phyloP scores from a whole-genome alignment of 768 basidiomycete genomes.

The Tulasnella sp. region DNA sequence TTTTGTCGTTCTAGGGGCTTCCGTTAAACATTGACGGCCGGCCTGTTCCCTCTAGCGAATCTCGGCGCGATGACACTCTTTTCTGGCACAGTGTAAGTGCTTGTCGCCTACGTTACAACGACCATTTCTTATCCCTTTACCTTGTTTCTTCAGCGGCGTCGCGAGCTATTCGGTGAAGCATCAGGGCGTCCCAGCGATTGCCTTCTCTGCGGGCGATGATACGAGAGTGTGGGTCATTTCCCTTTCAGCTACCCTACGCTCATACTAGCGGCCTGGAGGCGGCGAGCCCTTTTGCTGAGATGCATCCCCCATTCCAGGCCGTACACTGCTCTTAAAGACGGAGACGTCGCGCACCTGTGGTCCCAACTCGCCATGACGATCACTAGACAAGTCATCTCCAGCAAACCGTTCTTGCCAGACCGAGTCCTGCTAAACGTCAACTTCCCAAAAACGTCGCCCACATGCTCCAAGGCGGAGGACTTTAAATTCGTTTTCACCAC shows the following conservation, averaged over 20 bases:
- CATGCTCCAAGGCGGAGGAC: background rate
- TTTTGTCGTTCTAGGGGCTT: background rate
- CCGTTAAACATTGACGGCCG: background rate
- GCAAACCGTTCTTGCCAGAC: constrained; percentile 10
- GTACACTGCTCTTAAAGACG: background rate
- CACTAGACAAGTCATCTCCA: background rate
- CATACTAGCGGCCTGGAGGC: too few relatives aligned
- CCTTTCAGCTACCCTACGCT: too few relatives aligned
- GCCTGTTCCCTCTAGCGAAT: background rate
- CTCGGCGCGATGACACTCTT: constrained; percentile 2
- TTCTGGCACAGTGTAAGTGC: constrained; percentile 23
- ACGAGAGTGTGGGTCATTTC: background rate
- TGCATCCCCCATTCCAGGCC: background rate
- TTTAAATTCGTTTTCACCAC: constrained; percentile 18
- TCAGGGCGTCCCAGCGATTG: constrained; percentile 20
- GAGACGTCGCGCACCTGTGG: constrained; percentile 15
- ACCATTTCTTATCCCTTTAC: background rate
- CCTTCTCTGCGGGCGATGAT: constrained; percentile 11
- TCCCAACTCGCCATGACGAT: constrained; percentile 8
- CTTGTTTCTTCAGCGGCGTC: background rate
- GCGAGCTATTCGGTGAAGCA: background rate
- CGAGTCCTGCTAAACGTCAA: constrained; percentile 16
- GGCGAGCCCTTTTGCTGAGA: too few relatives aligned
- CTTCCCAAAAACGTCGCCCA: constrained; percentile 2
- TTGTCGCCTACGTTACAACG: background rate